Percentiles rank a stretch among this genome's conserved stretches.
Evolutionary conservation across 352 stramenopile species (phyloP).

Genomic region (Globisporangium radiosum): DNA sequence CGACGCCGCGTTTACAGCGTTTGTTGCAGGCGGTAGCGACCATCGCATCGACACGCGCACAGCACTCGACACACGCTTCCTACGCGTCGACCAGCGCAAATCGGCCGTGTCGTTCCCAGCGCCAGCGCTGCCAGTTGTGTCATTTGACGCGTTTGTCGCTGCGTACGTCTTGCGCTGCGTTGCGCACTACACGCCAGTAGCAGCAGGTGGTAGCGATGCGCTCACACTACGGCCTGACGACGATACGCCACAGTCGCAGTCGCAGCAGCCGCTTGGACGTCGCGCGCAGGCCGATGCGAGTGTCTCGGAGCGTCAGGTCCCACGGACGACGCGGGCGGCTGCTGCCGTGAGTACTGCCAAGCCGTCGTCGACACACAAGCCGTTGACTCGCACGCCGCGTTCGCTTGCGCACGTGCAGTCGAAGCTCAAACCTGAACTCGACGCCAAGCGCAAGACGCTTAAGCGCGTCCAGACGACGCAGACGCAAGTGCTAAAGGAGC

Average conservation of each 20-base stretch:
- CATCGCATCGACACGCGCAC: conserved; percentile 21
- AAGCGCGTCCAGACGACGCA: conserved; percentile 75
- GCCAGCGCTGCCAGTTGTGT: conserved; percentile 29
- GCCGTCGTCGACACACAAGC: conserved; percentile 7
- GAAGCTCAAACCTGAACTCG: conserved; percentile 61
- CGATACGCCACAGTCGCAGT: not conserved
- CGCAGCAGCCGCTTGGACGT: too few species aligned
- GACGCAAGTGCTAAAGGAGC: conserved; percentile 68
- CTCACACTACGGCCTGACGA: not conserved
- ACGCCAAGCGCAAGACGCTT: conserved; percentile 42
- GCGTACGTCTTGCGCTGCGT: conserved; percentile 47
- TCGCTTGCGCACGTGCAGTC: conserved; percentile 36
- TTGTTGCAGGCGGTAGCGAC: conserved; percentile 21
- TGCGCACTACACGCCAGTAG: conserved; percentile 6
- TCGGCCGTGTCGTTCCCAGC: conserved; percentile 18
- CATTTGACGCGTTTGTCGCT: conserved; percentile 56
- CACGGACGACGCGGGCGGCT: not conserved
- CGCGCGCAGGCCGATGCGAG: not conserved
- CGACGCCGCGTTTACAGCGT: conserved; percentile 46
- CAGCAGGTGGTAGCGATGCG: not conserved
- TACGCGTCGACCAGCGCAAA: conserved; percentile 48
- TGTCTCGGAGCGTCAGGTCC: not conserved
- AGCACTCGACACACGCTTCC: conserved; percentile 30
- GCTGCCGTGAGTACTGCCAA: not conserved
- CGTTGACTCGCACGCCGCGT: too few species aligned